Evolutionary conservation across 768 basidiomycete species (phyloP), one percentile per base, ranked within the genome.

Genomic region (Leccinum boreale): DNA sequence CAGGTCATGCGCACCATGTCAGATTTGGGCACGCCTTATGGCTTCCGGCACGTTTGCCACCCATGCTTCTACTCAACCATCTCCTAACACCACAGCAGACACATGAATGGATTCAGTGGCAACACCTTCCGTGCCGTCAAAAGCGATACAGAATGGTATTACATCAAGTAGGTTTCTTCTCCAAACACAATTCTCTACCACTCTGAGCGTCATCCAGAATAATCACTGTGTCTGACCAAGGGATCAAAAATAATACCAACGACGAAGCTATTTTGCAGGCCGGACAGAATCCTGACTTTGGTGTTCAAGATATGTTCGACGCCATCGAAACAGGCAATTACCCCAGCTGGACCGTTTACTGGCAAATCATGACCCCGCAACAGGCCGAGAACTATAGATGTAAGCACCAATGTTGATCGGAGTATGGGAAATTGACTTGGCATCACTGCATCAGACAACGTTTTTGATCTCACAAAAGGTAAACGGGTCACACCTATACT

Each of bases 1-100:
- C 64, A 75, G 73, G 70, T 75, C 26, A 75, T 81, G 75, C 80
- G 81, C 69, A 68, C 77, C 31, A 69, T 85, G 60, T 79, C 80
- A 8, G 84, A 86, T 65, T 77, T 82, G 58, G 76, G 80, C n/a
- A 83, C 84, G 54, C 83, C 83, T 61, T 78, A 72, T 75, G 82
- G 70, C 67, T 73, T 72, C 57, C 50, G 55, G 55, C 75, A 64
- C 70, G 69, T 66, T 58, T 19, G n/a, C 23, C 21, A 12, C 45
- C 61, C 50, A 29, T 35, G 8, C 7, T 24, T 11, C 21, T 5
- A 11, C 19, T 4, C 14, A 26, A 35, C 14, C 5, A 5, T 44
- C 28, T 44, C 11, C 35, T 56, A 35, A 57, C 8, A 5, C 23
- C 12, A 21, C 24, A 19, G 28, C 21, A 71, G 77, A 50, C 73